These are phyloP conservation scores for Margaritispora aquatica DNA, from an alignment of 495 filamentous ascomycete species.

Conservation along the genomic window DNA sequence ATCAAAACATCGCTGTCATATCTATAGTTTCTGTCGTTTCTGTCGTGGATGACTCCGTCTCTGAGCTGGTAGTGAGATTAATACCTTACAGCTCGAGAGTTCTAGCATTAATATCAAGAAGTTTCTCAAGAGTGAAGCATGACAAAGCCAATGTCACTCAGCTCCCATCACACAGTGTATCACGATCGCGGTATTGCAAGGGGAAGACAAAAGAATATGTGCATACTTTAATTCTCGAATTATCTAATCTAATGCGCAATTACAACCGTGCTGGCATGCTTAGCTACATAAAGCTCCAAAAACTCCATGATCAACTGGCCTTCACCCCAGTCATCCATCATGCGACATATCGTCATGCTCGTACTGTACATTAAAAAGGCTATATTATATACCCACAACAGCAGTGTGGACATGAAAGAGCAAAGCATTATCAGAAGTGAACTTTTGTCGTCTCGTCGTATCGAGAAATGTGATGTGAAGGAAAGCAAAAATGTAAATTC, in stretches of 20 bases:
- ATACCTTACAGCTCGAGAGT: no score
- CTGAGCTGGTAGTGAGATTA: no score
- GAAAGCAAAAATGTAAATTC: neutral
- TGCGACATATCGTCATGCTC: neutral
- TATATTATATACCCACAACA: neutral
- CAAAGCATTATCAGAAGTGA: neutral
- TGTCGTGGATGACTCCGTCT: no score
- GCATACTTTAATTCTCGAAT: no score
- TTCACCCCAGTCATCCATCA: neutral
- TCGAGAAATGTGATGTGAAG: neutral
- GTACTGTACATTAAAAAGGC: conserved; percentile 2
- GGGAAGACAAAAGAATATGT: no score
- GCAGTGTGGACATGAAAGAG: neutral
- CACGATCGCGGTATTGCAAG: no score
- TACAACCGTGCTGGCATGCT: neutral
- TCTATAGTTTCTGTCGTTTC: no score
- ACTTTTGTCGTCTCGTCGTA: neutral
- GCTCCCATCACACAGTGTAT: no score
- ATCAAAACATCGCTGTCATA: no score
- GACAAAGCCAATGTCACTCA: no score
- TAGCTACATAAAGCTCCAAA: neutral
- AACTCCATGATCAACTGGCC: neutral
- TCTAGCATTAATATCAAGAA: no score
- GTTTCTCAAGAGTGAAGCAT: no score
- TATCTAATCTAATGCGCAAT: neutral